A percentile compares a stretch with the other conserved stretches of the same genome.
Conservation (phyloP, 257 asterid genomes). For the Nyctanthes arbortristis region DNA sequence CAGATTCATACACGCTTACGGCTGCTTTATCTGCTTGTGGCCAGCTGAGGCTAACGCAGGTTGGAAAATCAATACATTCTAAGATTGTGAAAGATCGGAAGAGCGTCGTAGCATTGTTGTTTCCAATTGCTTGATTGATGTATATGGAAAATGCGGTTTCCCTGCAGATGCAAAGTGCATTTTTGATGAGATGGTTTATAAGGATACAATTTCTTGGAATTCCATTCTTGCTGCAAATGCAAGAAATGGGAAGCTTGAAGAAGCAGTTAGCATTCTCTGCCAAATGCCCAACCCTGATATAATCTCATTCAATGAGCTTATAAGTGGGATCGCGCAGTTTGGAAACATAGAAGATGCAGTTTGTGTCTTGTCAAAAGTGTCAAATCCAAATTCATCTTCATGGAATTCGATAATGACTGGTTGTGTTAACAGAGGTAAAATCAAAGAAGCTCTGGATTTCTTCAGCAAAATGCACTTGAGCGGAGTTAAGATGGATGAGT, state of each 20-base stretch:
- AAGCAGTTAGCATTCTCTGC: constrained; percentile 42
- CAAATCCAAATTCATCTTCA: constrained; percentile 72
- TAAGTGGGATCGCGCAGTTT: constrained; percentile 69
- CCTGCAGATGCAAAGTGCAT: constrained; percentile 44
- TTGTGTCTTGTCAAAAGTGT: constrained; percentile 42
- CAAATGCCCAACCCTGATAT: constrained; percentile 67
- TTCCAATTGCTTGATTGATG: constrained; percentile 56
- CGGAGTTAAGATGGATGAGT: constrained; percentile 59
- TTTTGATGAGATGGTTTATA: constrained; percentile 42
- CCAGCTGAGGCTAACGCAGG: constrained; percentile 38
- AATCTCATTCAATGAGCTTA: constrained; percentile 69
- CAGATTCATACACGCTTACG: constrained; percentile 73
- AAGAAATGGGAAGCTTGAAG: constrained; percentile 59
- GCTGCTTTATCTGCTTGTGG: constrained; percentile 79
- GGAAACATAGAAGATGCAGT: constrained; percentile 67
- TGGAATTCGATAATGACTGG: constrained; percentile 88
- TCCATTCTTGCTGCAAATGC: constrained; percentile 77
- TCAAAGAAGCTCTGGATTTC: constrained; percentile 48
- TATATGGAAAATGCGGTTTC: constrained; percentile 83
- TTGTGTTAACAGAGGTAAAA: constrained; percentile 55
- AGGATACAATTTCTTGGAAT: constrained; percentile 73
- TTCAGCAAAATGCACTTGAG: constrained; percentile 57
- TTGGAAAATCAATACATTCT: constrained; percentile 72
- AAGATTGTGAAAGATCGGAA: constrained; percentile 68
- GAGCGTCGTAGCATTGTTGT: constrained; percentile 41